Base-by-base conservation (phyloP, 768 basidiomycete species). In the Russula sp. region DNA sequence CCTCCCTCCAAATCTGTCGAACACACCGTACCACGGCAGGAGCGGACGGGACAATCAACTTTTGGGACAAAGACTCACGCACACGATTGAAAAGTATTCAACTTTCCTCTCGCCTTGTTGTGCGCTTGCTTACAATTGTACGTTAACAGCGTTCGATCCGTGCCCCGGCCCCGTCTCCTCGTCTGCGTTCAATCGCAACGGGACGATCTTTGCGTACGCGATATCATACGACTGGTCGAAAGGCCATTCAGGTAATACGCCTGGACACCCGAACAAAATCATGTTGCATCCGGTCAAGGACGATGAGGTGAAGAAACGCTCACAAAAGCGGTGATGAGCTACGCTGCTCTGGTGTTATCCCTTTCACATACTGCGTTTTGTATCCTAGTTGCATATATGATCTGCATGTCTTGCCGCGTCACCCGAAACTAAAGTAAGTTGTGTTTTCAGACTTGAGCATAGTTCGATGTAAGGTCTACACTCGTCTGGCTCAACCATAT, bases 191-290 rank as follows among this genome's bases (percentile, higher is more conserved):
- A 97, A 93, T 77, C 87, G 88, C 64, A 91, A 83, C 31, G 92
- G 92, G 34, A 85, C 79, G 35, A 90, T 97, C 66, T 92, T 97
- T 71, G 95, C 94, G 0, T 97, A 97, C 68, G 88, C 93, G 0
- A 75, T 96, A 27, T 93, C 92, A 13, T 96, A 96, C 67, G 94
- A 96, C 71, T 96, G 94, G 94, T 89, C 87, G 16, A 94, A 94
- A 72, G 92, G 93, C 8, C 89, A 94, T 72, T 84, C 86, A 13
- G 94, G 93, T 22, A 91, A 88, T 81, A 87, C 87, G 5, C 79
- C 82, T 2, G 77, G 78, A 8, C 77, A 81, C 64, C 84, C 86
- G 18, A 92, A 91, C 77, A 91, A 93, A 74, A 73, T 94, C 68
- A 87, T 89, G 84, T 70, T 94, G 68, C 90, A 92, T 70, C 84